Evolutionary conservation across 2,329 filamentous ascomycete genomes (phyloP), one percentile per base, ranked within the genome.

Genomic region (Ceratocystis destructans): DNA sequence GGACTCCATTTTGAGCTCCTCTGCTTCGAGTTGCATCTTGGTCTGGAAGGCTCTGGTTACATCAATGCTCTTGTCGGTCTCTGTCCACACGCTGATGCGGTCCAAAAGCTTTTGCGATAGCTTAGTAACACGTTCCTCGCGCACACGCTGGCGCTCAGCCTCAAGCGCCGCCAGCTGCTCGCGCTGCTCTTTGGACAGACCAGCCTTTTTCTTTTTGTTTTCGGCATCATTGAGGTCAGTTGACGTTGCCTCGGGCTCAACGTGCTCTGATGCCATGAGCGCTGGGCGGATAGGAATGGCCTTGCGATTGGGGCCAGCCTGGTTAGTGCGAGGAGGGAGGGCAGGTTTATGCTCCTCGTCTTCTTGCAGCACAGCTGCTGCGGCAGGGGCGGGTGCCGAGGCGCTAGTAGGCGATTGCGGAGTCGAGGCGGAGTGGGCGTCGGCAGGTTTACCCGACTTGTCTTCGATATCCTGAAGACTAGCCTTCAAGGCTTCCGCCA

Each of bases 1-100:
- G 0, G 89, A 95, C 78, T 99, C 94, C 90, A 99, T 99, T 82
- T 97, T 99, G 71, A 99, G 80, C 74, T 97, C 96, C 79, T 99
- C 94, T 31, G 96, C 90, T 77, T 99, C 94, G 50, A 97, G 85
- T 50, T 87, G 84, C 71, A 89, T 96, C 83, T 99, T 96, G 74
- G 93, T 90, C 75, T 92, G 87, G 79, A 97, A 99, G 0, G 94
- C 89, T 67, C 79, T 79, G 44, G 93, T 97, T 68, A 96, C 90
- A 71, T 96, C 91, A 15, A 77, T 69, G 59, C 87, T 84, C 78
- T 94, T 96, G 77, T 97, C 94, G 2, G 93, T 96, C 79, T 99
- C 94, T 5, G 94, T 96, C 93, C 92, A 97, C 53, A 97, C 86
- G 70, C 87, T 92, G 73, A 97, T 84, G 67, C 92, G 88, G 75